Evolutionary conservation across 495 filamentous ascomycete species (phyloP).

Genomic region (Aspergillus bertholletiae): DNA sequence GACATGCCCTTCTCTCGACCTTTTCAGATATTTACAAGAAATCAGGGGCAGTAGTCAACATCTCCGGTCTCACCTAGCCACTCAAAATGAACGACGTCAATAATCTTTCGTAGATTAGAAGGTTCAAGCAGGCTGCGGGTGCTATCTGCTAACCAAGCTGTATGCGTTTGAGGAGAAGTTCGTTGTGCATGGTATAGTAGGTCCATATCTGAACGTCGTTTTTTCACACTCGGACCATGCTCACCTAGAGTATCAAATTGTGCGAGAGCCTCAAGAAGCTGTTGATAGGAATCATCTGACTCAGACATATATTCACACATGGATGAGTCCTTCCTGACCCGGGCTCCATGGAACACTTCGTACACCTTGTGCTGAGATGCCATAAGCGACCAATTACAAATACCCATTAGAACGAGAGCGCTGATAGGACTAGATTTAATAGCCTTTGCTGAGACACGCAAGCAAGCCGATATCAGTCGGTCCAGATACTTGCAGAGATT

Average conservation of each 20-base stretch:
- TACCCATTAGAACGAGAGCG: constrained; percentile 19
- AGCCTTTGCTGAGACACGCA: too few relatives aligned
- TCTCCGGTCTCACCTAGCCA: neutral
- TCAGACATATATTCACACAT: neutral
- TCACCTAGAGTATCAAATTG: neutral
- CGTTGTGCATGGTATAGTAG: neutral
- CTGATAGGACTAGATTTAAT: constrained; percentile 4
- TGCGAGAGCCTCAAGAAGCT: neutral
- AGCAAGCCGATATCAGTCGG: too few relatives aligned
- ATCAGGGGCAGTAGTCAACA: neutral
- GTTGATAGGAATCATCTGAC: neutral
- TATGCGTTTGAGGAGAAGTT: neutral
- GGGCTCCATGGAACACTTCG: constrained; percentile 11
- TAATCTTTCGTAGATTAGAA: neutral
- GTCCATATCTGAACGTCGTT: neutral
- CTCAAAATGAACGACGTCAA: neutral
- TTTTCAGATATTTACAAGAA: too few relatives aligned
- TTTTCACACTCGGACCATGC: neutral
- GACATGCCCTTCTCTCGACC: too few relatives aligned
- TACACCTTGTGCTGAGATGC: constrained; percentile 23
- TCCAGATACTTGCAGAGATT: too few relatives aligned
- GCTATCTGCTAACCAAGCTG: neutral
- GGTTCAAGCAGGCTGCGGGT: neutral
- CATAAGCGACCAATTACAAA: constrained; percentile 25
- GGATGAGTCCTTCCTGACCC: neutral